Conservation (phyloP, 352 stramenopile species). For the Pythium grandisporangium region DNA sequence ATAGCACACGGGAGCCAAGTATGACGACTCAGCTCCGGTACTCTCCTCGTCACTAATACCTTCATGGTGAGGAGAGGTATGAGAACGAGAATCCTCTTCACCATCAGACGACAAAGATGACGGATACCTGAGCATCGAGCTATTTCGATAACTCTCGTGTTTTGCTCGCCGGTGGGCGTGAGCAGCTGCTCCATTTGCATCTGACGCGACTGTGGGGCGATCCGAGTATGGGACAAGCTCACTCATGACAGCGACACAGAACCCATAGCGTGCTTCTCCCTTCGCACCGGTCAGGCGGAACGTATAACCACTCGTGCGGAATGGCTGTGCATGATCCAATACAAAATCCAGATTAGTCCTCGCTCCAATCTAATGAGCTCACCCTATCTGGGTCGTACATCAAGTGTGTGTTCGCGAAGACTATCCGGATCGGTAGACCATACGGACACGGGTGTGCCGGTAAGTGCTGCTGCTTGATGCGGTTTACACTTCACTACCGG, state of each 20-base stretch:
- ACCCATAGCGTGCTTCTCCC: slow-evolving; percentile 72
- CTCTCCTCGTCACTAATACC: too few species aligned
- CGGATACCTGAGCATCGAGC: slow-evolving; percentile 4
- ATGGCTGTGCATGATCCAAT: slow-evolving; percentile 28
- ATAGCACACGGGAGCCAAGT: slow-evolving; percentile 64
- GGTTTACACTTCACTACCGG: slow-evolving; percentile 46
- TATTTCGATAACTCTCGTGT: slow-evolving; percentile 22
- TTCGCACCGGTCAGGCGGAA: slow-evolving; percentile 80
- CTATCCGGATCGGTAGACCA: slow-evolving; percentile 61
- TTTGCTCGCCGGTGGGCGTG: too few species aligned
- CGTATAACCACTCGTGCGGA: slow-evolving; percentile 62
- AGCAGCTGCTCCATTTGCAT: too few species aligned
- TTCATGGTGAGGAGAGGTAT: too few species aligned
- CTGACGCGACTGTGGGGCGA: too few species aligned
- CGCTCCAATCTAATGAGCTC: background rate
- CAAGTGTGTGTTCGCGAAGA: slow-evolving; percentile 52
- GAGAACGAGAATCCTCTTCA: too few species aligned
- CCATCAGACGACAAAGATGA: too few species aligned
- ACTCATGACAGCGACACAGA: slow-evolving; percentile 62
- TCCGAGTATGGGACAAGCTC: too few species aligned
- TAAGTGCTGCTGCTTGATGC: slow-evolving; percentile 34
- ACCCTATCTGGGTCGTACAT: slow-evolving; percentile 18
- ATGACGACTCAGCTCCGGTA: too few species aligned
- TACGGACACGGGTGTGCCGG: slow-evolving; percentile 45
- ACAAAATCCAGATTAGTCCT: background rate